phyloP scores from a whole-genome alignment of 2,329 filamentous ascomycete species.

The Aspergillus udagawae region DNA sequence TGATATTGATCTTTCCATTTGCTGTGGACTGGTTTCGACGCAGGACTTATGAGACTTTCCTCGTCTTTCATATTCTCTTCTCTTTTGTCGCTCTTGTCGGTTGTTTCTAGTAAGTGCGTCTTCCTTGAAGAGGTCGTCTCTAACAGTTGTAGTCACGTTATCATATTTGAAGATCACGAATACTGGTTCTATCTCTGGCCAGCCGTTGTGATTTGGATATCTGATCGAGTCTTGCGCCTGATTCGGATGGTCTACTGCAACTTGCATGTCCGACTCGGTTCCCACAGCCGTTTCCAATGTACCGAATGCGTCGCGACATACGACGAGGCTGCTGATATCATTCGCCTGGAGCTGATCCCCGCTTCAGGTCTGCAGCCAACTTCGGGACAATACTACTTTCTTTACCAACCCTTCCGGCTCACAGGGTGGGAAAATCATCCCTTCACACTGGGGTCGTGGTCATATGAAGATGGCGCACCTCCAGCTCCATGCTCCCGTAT shows the following conservation, averaged over 20 bases:
- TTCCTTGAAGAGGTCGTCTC: neutral
- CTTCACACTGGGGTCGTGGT: constrained; percentile 43
- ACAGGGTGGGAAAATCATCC: constrained; percentile 51
- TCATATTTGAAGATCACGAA: constrained; percentile 44
- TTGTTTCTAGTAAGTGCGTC: constrained; percentile 44
- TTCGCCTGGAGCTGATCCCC: constrained; percentile 45
- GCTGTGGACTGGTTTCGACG: constrained; percentile 46
- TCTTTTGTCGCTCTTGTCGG: constrained; percentile 41
- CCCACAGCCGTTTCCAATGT: constrained; percentile 15
- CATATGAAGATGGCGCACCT: constrained; percentile 7
- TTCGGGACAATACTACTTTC: constrained; percentile 49
- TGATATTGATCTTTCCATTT: constrained; percentile 42
- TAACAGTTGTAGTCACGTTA: constrained; percentile 38
- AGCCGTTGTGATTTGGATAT: constrained; percentile 45
- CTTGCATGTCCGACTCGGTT: constrained; percentile 28
- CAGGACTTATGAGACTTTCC: constrained; percentile 42
- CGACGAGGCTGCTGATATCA: constrained; percentile 41
- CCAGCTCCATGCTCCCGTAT: neutral
- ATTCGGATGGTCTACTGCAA: constrained; percentile 44
- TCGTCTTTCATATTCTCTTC: constrained; percentile 37
- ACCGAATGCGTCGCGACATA: constrained; percentile 43
- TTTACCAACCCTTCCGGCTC: constrained; percentile 45
- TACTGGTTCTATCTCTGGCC: constrained; percentile 52
- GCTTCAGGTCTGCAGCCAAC: constrained; percentile 32
- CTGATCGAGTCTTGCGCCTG: constrained; percentile 46